A percentile compares a stretch with the other conserved stretches of the same genome.
Evolutionary conservation across 1,284 basidiomycete genomes (phyloP).

Genomic region (Rhodotorula sp.): DNA sequence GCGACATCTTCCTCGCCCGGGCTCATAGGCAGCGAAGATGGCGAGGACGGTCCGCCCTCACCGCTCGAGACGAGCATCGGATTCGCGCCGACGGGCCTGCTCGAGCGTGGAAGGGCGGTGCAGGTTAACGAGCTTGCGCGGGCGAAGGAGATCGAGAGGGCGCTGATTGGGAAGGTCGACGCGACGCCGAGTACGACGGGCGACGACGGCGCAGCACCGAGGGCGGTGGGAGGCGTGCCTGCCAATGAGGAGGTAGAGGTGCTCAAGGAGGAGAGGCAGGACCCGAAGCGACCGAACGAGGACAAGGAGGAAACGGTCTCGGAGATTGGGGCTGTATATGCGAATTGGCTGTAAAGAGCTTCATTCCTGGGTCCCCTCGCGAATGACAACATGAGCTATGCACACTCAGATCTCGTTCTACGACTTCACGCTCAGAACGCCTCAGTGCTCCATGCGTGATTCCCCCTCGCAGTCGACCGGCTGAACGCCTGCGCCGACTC

Average conservation of each 20-base stretch:
- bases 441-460: constrained; percentile 18
- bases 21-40: neutral
- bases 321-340: constrained; percentile 1
- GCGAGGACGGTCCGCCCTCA: neutral
- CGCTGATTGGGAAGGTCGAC: neutral
- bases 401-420: neutral
- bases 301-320: constrained; percentile 1
- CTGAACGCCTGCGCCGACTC: constrained; percentile 20
- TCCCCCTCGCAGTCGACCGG: constrained; percentile 8
- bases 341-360: neutral
- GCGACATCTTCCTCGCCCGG: neutral
- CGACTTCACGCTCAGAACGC: constrained; percentile 10
- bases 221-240: neutral
- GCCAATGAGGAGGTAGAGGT: neutral
- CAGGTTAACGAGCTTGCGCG: neutral
- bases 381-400: neutral
- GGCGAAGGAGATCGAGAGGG: neutral
- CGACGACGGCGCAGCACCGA: neutral
- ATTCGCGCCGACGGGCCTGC: neutral
- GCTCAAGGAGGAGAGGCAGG: neutral
- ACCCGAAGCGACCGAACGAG: neutral
- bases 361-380: neutral
- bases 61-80: constrained; percentile 9
- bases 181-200: neutral
- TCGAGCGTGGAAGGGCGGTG: neutral